These are phyloP conservation scores for Eurotiales sp. DNA, from an alignment of 2,329 filamentous ascomycete species.

Conservation along the genomic window DNA sequence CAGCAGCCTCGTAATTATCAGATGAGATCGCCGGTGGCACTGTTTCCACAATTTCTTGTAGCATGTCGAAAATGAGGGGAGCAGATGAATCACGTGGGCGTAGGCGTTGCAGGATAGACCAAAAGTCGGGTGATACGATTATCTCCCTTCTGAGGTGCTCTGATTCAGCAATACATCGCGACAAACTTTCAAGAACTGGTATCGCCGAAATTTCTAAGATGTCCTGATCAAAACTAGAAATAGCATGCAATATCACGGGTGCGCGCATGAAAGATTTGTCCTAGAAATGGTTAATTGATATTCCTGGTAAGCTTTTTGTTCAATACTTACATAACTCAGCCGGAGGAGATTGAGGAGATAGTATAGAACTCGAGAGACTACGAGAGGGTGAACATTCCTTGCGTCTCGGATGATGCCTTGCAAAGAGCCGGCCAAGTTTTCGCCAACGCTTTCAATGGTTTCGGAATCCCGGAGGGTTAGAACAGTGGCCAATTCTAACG, in stretches of 20 bases:
- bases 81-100: conserved; percentile 67
- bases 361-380: conserved; percentile 77
- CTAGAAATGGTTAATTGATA: conserved; percentile 41
- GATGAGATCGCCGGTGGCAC: conserved; percentile 81
- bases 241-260: conserved; percentile 84
- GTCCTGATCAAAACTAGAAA: conserved; percentile 80
- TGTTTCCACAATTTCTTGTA: conserved; percentile 69
- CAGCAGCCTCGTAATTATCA: conserved; percentile 90
- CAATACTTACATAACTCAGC: conserved; percentile 65
- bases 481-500: conserved; percentile 86
- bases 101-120: conserved; percentile 79
- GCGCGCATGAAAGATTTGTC: conserved; percentile 88
- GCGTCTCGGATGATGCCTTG: conserved; percentile 78
- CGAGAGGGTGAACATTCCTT: conserved; percentile 73
- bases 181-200: conserved; percentile 73
- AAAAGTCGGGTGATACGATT: conserved; percentile 95
- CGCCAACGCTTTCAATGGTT: conserved; percentile 69
- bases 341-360: conserved; percentile 81
- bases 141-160: conserved; percentile 82
- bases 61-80: conserved; percentile 77
- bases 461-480: conserved; percentile 72
- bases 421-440: conserved; percentile 74
- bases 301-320: background rate
- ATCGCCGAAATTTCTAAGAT: conserved; percentile 71
- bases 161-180: conserved; percentile 72